Evolutionary conservation across 768 basidiomycete genomes (phyloP), one percentile per base, ranked within the genome.

Genomic region (Gyrodon lividus): DNA sequence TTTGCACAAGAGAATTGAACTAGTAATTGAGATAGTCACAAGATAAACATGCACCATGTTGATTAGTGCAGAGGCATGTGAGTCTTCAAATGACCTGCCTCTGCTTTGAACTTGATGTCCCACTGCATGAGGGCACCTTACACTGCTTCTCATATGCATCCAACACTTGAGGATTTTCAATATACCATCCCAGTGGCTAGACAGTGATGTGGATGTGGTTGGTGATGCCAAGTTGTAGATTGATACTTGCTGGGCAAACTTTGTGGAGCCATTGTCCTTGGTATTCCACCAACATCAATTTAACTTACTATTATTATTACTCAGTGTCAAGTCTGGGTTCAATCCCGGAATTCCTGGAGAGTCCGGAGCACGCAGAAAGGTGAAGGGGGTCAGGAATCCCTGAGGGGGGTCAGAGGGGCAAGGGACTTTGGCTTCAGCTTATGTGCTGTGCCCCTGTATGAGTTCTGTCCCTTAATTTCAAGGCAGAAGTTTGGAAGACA

Each of bases 1-100:
- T 83, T 66, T 86, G 83, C 0, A 84, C 79, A 2, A 85, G 69
- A 1, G 83, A 84, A 58, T 86, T 83, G 50, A 84, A 85, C 82
- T 83, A 53, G 23, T 50, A 9, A n/a, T 6, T 80, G 75, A 74
- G n/a, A 81, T 72, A 56, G 74, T 79, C 38, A 64, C 54, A 23
- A 82, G 63, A 22, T 63, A 59, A 2, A 83, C 71, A 0, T 80
- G 80, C 14, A 72, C 72, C 2, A 65, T 65, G n/a, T 64, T 68
- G 5, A 50, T 41, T 28, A 80, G 59, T 5, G 72, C 75, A 30
- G 66, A 59, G 0, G 74, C 79, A 13, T 84, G 82, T 0, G 77
- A 71, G 34, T 80, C 68, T 3, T 70, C 68, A 42, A 75, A 78
- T 0, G 77, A 73, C 5, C 82, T 71, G 78, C 79, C 44, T 67